These are phyloP conservation scores for Tetrahymena malaccensis DNA, from an alignment of 73 alveolate genomes.

Conservation along the genomic window DNA sequence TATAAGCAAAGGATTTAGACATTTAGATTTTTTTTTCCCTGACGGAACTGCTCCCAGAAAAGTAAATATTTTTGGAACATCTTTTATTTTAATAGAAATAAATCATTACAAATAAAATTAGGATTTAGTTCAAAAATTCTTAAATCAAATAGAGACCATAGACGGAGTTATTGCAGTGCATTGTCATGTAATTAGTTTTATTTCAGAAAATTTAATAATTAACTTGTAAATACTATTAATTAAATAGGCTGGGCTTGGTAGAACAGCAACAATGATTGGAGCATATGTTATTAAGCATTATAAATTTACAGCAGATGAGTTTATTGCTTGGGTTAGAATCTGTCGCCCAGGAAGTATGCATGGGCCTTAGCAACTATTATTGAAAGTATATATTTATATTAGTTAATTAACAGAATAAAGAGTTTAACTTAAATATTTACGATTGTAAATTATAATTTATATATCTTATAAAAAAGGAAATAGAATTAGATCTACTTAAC, in stretches of 20 bases:
- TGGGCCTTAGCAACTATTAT: conserved; percentile 51
- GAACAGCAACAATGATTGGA: conserved; percentile 82
- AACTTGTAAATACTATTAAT: too few species aligned
- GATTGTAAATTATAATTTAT: too few species aligned
- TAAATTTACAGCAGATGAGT: conserved; percentile 62
- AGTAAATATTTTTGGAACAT: not conserved
- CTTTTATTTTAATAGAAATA: not conserved
- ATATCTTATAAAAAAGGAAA: too few species aligned
- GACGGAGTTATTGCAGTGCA: not conserved
- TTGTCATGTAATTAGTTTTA: not conserved
- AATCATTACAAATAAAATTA: not conserved
- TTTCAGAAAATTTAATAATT: too few species aligned
- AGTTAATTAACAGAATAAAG: too few species aligned
- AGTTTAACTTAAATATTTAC: too few species aligned
- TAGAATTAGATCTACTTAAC: not conserved
- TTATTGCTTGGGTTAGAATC: conserved; percentile 71
- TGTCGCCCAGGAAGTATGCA: conserved; percentile 72
- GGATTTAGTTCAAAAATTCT: not conserved
- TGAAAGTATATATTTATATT: not conserved
- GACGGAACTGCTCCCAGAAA: not conserved
- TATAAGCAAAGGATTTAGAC: conserved; percentile 2
- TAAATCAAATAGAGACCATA: not conserved
- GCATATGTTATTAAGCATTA: conserved; percentile 62
- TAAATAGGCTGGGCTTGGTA: conserved; percentile 71
- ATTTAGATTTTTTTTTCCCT: not conserved